Evolutionary conservation across 108 stramenopile genomes (phyloP).

Genomic region (Skeletonema marinoi): DNA sequence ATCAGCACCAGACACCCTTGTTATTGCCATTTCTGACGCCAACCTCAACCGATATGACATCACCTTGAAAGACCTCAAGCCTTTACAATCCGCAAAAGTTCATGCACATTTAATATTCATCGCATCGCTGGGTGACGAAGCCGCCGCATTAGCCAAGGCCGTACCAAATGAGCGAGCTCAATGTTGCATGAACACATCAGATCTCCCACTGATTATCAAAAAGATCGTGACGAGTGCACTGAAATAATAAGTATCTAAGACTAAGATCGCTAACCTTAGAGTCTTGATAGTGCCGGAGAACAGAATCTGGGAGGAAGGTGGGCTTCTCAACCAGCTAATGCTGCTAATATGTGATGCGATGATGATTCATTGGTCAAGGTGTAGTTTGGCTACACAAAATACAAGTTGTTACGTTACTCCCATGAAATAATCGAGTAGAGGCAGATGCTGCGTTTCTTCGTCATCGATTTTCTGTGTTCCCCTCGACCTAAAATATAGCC

Average conservation of each 20-base stretch:
- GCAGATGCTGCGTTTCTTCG: no score
- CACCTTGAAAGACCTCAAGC: conserved; percentile 52
- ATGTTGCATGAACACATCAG: conserved; percentile 62
- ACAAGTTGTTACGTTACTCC: no score
- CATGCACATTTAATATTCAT: conserved; percentile 74
- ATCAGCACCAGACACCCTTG: conserved; percentile 46
- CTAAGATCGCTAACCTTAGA: background rate
- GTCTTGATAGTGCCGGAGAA: no score
- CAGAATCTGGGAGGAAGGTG: no score
- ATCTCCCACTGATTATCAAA: conserved; percentile 64
- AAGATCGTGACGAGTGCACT: conserved; percentile 56
- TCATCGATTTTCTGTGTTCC: no score
- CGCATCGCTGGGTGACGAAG: conserved; percentile 72
- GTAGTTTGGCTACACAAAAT: no score
- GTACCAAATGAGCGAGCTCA: conserved; percentile 66
- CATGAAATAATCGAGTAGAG: no score
- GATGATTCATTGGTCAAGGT: no score
- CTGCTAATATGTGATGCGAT: no score
- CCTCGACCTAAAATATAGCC: no score
- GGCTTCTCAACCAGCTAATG: no score
- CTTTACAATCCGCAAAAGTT: conserved; percentile 47
- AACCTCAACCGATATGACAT: conserved; percentile 88
- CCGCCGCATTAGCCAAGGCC: conserved; percentile 40
- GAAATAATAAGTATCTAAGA: conserved; percentile 12
- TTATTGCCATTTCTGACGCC: conserved; percentile 86